phyloP scores from a whole-genome alignment of 805 yeast species.

The Metschnikowia cerradonensis region DNA sequence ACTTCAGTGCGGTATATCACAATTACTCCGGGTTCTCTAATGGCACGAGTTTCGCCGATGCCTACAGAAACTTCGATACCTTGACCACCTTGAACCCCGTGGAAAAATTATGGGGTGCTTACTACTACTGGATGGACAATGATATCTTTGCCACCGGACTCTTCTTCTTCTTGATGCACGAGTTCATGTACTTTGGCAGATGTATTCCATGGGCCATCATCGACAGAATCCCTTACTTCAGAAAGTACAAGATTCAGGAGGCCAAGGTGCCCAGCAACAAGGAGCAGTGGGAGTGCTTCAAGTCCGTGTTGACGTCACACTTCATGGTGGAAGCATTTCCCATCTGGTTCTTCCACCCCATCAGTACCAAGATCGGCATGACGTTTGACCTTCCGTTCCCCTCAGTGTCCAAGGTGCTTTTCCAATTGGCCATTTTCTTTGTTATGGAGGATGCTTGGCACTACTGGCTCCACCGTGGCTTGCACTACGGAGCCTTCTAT shows the following conservation, averaged over 20 bases:
- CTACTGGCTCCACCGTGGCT: constrained; percentile 54
- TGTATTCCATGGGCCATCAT: constrained; percentile 57
- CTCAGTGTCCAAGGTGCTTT: constrained; percentile 33
- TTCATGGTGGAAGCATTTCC: constrained; percentile 58
- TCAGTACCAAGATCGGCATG: constrained; percentile 47
- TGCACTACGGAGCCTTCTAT: constrained; percentile 54
- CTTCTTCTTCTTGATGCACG: constrained; percentile 51
- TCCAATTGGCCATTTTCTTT: constrained; percentile 48
- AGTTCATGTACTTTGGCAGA: constrained; percentile 54
- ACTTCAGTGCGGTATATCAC: constrained; percentile 28
- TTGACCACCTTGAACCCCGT: constrained; percentile 24
- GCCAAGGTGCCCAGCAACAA: constrained; percentile 47
- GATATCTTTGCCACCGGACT: constrained; percentile 58
- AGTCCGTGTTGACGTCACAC: constrained; percentile 53
- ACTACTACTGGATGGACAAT: constrained; percentile 51
- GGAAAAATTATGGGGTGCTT: constrained; percentile 53
- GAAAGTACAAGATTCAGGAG: constrained; percentile 52
- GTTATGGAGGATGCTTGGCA: constrained; percentile 58
- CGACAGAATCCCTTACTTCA: constrained; percentile 50
- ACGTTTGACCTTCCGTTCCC: constrained; percentile 54
- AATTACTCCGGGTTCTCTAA: constrained; percentile 33
- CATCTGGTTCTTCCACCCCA: constrained; percentile 60
- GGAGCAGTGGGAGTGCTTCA: constrained; percentile 61
- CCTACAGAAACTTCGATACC: constrained; percentile 21
- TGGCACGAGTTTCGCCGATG: constrained; percentile 27